Evolutionary conservation across 164 flowering plant species (phyloP).

Genomic region (Hamamelis virginiana): DNA sequence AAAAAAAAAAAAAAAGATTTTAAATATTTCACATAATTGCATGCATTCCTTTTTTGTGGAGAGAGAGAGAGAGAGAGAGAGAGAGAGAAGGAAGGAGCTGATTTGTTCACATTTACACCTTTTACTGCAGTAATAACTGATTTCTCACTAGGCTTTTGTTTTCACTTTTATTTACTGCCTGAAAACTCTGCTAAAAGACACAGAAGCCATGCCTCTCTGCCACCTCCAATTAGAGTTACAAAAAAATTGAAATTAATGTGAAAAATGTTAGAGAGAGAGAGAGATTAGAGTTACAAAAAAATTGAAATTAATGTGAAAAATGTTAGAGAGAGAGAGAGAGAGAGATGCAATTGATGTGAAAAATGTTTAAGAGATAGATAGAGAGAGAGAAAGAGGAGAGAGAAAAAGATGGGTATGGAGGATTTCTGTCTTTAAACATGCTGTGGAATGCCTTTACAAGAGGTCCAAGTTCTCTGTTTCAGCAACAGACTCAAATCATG

Average conservation of each 20-base stretch:
- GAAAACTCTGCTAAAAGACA: constrained; percentile 33
- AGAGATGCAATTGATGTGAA: constrained; percentile 12
- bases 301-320: constrained; percentile 10
- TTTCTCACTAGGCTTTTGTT: constrained; percentile 23
- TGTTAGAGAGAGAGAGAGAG: constrained; percentile 1
- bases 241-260: constrained; percentile 1
- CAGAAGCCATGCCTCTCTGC: constrained; percentile 47
- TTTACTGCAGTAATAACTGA: constrained; percentile 27
- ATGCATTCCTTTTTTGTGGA: neutral
- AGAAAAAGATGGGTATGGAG: constrained; percentile 39
- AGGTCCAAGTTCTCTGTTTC: constrained; percentile 66
- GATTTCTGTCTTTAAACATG: constrained; percentile 48
- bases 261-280: constrained; percentile 4
- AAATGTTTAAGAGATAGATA: neutral
- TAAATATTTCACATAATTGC: neutral
- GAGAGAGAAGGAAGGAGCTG: neutral
- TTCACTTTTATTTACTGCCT: constrained; percentile 36
- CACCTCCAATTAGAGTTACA: constrained; percentile 26
- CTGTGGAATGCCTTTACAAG: constrained; percentile 42
- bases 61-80: too few relatives aligned
- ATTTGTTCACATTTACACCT: constrained; percentile 3
- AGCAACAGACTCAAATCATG: constrained; percentile 46
- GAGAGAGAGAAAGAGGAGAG: constrained; percentile 1
- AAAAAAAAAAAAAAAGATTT: constrained; percentile 12
- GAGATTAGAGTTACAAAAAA: constrained; percentile 16